phyloP scores from a whole-genome alignment of 768 basidiomycete genomes.

The Suillus americanus region DNA sequence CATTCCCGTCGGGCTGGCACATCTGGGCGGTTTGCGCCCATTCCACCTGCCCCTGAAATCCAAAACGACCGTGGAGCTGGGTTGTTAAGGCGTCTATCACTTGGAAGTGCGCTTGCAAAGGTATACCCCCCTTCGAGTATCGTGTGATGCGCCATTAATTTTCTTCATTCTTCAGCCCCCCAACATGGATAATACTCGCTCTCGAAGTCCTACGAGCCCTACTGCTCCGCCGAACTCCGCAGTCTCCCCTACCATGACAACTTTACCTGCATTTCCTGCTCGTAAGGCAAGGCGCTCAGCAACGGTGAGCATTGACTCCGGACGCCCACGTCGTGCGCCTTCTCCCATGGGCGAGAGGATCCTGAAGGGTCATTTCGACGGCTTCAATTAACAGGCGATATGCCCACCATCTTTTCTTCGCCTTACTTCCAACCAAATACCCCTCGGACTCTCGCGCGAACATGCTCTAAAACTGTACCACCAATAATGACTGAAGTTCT shows the following conservation, averaged over 20 bases:
- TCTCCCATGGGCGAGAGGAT: conserved; percentile 92
- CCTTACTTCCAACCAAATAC: background rate
- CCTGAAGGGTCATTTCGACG: conserved; percentile 88
- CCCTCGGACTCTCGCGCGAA: background rate
- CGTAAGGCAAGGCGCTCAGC: conserved; percentile 56
- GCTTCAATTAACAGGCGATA: conserved; percentile 61
- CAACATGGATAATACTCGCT: conserved; percentile 19
- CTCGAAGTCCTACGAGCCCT: conserved; percentile 33
- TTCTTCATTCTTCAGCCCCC: conserved; percentile 12
- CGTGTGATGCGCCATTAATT: no score
- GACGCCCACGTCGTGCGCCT: conserved; percentile 63
- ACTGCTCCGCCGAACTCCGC: conserved; percentile 54
- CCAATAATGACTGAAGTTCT: background rate
- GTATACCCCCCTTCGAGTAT: conserved; percentile 44
- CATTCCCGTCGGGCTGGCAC: conserved; percentile 67
- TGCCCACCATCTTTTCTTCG: background rate
- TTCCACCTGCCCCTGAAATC: conserved; percentile 42
- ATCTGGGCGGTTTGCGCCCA: conserved; percentile 51
- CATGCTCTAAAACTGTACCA: background rate
- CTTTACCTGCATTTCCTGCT: conserved; percentile 25
- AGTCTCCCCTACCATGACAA: conserved; percentile 16
- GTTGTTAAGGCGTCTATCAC: conserved; percentile 72
- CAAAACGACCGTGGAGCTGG: conserved; percentile 68
- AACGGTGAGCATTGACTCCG: conserved; percentile 44
- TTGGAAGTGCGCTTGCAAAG: conserved; percentile 58